phyloP scores from a whole-genome alignment of 148 eudicot species.

The Dysphania ambrosioides region DNA sequence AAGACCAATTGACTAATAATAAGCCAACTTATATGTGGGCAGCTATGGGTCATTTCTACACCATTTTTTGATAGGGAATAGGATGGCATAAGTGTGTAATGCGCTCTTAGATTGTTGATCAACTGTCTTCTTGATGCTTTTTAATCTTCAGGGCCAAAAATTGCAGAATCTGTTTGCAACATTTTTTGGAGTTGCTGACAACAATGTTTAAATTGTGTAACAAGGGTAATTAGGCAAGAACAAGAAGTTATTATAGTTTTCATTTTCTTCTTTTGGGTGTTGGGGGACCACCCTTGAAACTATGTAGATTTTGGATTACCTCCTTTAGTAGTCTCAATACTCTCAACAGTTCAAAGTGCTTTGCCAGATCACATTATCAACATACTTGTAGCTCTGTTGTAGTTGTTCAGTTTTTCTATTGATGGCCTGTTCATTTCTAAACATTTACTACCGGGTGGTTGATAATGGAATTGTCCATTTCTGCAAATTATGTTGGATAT shows the following conservation, averaged over 20 bases:
- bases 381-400: background rate
- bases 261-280: too few species aligned
- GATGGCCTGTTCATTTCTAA: background rate
- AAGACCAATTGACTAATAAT: too few species aligned
- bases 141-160: background rate
- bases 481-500: background rate
- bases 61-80: background rate
- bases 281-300: too few species aligned
- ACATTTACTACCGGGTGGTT: background rate
- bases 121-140: background rate
- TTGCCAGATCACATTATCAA: background rate
- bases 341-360: background rate
- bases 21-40: too few species aligned
- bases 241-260: too few species aligned
- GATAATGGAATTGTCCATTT: background rate
- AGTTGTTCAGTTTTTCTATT: background rate
- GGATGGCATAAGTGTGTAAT: background rate
- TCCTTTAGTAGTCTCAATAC: background rate
- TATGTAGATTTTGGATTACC: background rate
- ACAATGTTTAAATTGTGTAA: too few species aligned
- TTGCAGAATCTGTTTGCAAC: background rate
- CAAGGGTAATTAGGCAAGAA: too few species aligned
- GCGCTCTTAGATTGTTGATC: background rate
- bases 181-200: background rate
- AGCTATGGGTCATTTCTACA: too few species aligned